Base-by-base conservation (phyloP, 495 filamentous ascomycete species). In the Viridothelium virens region DNA sequence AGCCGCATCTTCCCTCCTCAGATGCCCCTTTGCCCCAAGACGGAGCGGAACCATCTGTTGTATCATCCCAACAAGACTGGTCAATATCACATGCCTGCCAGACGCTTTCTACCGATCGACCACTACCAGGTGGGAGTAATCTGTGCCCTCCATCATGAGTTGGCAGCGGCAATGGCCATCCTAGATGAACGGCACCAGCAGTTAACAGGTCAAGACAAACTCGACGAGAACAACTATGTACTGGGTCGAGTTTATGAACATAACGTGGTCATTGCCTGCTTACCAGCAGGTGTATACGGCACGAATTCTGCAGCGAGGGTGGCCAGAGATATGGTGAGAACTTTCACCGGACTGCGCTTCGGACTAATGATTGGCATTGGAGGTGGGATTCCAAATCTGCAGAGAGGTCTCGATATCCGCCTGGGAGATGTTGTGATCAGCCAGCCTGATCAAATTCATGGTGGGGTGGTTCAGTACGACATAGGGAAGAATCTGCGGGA, bases 231-330 rank as follows among this genome's bases (percentile, higher is more conserved):
- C 41, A 1, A 46, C 1, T 46, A 46, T 16, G 41, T 46, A 7
- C 14, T 46, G 1, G 41, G 41, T 46, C 1, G 41, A 46, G 41
- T 46, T 46, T 16, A 46, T 1, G 14, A 46, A 1, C 75, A 80
- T 64, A 77, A 82, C 67, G 66, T 83, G 37, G 78, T 78, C 18
- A 74, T 84, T 62, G 74, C 77, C 5, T 79, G 75, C 63, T 67
- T 83, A 56, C 81, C 81, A 1, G 68, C 67, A 6, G 67, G 70
- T 39, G 39, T 71, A 25, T 71, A 67, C 25, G 77, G 79, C 4
- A 76, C 34, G 50, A 70, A 50, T 6, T 69, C 71, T 39, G 74
- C 79, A 11, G 73, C 74, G 9, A 66, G 64, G 2, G 70, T 75
- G 3, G 75, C 76, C 0, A 67, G 38, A 14, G 48, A 70, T 1